A percentile compares a stretch with the other conserved stretches of the same genome.
Evolutionary conservation across 1,139 yeast species (phyloP).

Genomic region (Lodderomyces oxycetoniae): DNA sequence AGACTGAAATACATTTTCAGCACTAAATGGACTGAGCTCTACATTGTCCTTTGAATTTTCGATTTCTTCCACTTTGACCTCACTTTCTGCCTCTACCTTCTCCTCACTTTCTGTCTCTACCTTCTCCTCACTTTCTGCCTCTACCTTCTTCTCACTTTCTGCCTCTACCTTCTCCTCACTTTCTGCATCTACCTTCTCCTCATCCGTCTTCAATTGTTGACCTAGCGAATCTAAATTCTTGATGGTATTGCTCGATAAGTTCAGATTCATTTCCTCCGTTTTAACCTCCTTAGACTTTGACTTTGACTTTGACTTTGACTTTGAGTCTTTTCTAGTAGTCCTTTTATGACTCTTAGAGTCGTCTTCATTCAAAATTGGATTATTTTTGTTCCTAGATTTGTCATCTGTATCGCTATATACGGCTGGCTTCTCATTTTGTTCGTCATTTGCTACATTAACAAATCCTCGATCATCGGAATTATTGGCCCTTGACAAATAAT

Average conservation of each 20-base stretch:
- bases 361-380: no score
- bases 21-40: conserved; percentile 26
- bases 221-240: no score
- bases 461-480: conserved; percentile 25
- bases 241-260: no score
- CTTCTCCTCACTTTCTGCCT: neutral
- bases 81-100: neutral
- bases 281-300: conserved; percentile 1
- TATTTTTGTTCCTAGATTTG: no score
- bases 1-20: conserved; percentile 41
- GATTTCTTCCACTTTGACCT: neutral
- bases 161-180: neutral
- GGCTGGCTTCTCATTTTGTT: conserved; percentile 1
- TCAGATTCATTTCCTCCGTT: no score
- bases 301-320: neutral
- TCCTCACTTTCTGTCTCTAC: neutral
- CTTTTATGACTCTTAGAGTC: no score
- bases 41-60: conserved; percentile 3
- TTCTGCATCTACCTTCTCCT: no score
- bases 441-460: conserved; percentile 7
- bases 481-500: conserved; percentile 13
- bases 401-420: no score
- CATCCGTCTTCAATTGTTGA: no score
- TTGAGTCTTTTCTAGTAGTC: conserved; percentile 1
- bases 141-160: neutral